Evolutionary conservation across 2,329 filamentous ascomycete genomes (phyloP), one percentile per base, ranked within the genome.

Genomic region (Penicillium sp.): DNA sequence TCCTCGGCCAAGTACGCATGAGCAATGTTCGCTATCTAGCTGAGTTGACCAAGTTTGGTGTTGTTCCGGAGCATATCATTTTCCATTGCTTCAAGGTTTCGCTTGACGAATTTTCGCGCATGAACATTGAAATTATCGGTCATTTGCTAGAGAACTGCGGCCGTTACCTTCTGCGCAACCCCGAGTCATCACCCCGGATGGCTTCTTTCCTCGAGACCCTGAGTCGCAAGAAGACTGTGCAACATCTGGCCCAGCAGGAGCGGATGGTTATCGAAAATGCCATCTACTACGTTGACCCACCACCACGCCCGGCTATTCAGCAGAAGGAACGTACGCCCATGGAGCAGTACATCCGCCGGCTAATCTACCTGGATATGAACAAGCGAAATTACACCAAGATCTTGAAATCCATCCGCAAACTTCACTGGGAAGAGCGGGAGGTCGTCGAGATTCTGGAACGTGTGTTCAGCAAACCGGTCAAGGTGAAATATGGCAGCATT

Each of bases 61-160:
- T 97, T 33, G 94, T 99, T 9, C 94, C 95, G 0, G 94, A 99
- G 74, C 94, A 99, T 75, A 93, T 99, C 63, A 95, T 99, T 54
- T 99, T 99, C 71, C 94, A 99, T 71, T 99, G 94, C 72, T 86
- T 99, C 67, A 99, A 97, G 75, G 93, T 99, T 73, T 95, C 93
- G 66, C 79, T 99, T 29, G 94, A 99, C 69, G 94, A 99, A 70
- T 99, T 99, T 71, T 97, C 94, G 2, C 86, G 93, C 60, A 97
- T 97, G 90, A 99, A 99, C 70, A 97, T 99, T 62, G 95, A 99
- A 74, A 97, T 99, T 67, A 93, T 99, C 62, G 95, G 93, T 69
- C 96, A 95, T 69, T 81, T 99, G 29, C 82, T 99, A 23, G 94
- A 99, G 74, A 97, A 97, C 63, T 99, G 95, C 70, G 94, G 94